Base-by-base conservation (phyloP, 2,329 filamentous ascomycete genomes). In the Fusarium succisae region DNA sequence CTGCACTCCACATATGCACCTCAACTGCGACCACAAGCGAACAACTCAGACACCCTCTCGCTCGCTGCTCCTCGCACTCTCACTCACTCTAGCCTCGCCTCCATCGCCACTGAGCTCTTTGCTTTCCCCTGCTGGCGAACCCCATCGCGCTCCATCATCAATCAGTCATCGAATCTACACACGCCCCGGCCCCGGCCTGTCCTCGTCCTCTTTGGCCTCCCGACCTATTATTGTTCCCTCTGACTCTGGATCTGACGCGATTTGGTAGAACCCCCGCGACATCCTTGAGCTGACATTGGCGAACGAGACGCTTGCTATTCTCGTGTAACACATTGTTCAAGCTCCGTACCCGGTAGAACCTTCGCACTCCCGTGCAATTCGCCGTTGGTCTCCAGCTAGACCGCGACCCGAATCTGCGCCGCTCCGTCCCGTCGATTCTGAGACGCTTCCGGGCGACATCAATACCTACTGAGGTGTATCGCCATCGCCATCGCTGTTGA, bases 31-130 rank as follows among this genome's bases (percentile, higher is more conserved):
- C 76, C 71, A 78, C 64, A 68, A 73, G 65, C 69, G 77, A 79
- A 80, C 78, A 80, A 75, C 78, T 78, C 78, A 80, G 78, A 80
- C 78, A 80, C 78, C 76, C 76, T 77, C 77, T 72, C 58, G 63
- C 76, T 72, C 63, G 62, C 56, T 61, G 54, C 48, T 69, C 48
- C 48, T 64, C 57, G 39, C 55, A 58, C 51, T 66, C 67, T 62
- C 64, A 50, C 66, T 72, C 62, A 62, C 64, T 65, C 53, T 66
- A 64, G 35, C 62, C 55, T 73, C 55, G 57, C 35, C 45, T 70
- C 54, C 56, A 61, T 56, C 56, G 48, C 63, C 62, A 62, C 53
- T 53, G 58, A 70, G 44, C 41, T 43, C 62, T 63, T 47, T 41
- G 17, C n/a, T 58, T 60, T 72, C 68, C 72, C 72, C 68, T 75